Conservation (phyloP, 1,284 basidiomycete species). For the Moesziomyces sp. region DNA sequence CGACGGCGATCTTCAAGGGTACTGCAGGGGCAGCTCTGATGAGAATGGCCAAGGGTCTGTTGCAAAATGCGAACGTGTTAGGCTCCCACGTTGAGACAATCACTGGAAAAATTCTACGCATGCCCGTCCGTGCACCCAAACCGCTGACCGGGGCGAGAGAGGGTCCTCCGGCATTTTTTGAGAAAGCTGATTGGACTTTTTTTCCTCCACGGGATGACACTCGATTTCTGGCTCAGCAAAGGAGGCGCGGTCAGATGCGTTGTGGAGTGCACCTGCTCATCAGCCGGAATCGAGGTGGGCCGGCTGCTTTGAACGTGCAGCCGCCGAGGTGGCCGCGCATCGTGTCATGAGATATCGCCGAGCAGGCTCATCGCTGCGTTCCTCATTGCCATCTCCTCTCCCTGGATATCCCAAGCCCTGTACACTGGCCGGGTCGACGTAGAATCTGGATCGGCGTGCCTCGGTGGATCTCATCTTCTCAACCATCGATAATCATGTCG, state of each 20-base stretch:
- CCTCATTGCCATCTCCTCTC: not conserved
- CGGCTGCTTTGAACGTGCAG: not conserved
- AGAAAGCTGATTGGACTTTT: not conserved
- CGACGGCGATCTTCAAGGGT: too few relatives aligned
- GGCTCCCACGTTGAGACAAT: too few relatives aligned
- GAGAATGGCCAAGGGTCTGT: too few relatives aligned
- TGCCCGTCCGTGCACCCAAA: not conserved
- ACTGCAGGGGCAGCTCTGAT: too few relatives aligned
- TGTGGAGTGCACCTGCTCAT: not conserved
- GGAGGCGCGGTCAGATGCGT: not conserved
- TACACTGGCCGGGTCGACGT: constrained; percentile 13
- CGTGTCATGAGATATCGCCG: not conserved
- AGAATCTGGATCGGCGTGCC: constrained; percentile 3
- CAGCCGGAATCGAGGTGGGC: not conserved
- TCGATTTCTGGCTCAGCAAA: too few relatives aligned
- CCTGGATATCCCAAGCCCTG: not conserved
- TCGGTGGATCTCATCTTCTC: not conserved
- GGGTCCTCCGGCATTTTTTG: not conserved
- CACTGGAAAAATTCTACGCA: too few relatives aligned
- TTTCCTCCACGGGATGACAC: not conserved
- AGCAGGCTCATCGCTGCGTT: too few relatives aligned
- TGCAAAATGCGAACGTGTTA: too few relatives aligned
- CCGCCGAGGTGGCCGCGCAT: too few relatives aligned
- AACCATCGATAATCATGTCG: constrained; percentile 7
- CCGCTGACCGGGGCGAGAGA: not conserved